Evolutionary conservation across 257 asterid species (phyloP), one percentile per base, ranked within the genome.

Genomic region (Osmanthus fragrans): DNA sequence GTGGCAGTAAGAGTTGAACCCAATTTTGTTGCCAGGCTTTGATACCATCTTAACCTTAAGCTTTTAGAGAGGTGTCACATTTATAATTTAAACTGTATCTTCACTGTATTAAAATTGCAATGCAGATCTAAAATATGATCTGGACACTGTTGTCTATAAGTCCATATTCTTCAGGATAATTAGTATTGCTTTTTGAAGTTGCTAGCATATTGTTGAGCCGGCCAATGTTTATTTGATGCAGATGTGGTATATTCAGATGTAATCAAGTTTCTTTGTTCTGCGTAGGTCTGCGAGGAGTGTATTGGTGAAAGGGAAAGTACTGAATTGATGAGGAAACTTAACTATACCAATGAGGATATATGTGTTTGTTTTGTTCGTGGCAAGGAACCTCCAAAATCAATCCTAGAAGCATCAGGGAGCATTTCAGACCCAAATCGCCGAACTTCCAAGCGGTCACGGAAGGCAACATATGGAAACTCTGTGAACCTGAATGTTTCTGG

Each of bases 241-340:
- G 67, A 71, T 77, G 30, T 79, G 42, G 36, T 32, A 71, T 79
- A 16, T 80, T 75, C 47, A 47, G 21, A 30, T 72, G 16, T 73
- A 64, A 47, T 80, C 74, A 47, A 68, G 70, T 36, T 54, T 7
- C 65, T 73, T 68, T 65, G 15, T 39, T 58, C 69, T 85, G 70
- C 80, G 36, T 81, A 96, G 99, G 97, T 92, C 73, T 96, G 99
- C 80, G 97, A 93, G 83, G 97, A 93, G 79, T 96, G 99, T 89
- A 90, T 96, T 67, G 98, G 96, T 70, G 98, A 96, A 83, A 87
- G 93, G 85, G 92, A 92, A 84, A 91, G 96, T 84, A 86, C 96
- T 75, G 97, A 96, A 80, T 85, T 96, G 87, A 82, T 90, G 94
- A 92, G 82, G 89, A 96, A 93, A 84, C 96, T 96, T 40, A 86